Evolutionary conservation across 495 filamentous ascomycete genomes (phyloP), one percentile per base, ranked within the genome.

Genomic region (Aspergillus funiculosus): DNA sequence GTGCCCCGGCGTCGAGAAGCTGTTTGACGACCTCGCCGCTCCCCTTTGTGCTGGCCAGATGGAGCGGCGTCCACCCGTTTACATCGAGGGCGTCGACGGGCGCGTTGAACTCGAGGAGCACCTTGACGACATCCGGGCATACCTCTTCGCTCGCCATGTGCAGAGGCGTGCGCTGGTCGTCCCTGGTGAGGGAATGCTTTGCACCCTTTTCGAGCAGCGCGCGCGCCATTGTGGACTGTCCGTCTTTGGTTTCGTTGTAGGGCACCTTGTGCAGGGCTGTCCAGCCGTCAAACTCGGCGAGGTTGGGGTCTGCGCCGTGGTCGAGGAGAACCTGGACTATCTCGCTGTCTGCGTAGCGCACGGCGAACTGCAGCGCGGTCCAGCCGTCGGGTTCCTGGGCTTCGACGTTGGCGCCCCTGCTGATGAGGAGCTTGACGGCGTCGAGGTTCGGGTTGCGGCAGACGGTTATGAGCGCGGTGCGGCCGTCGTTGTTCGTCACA

Each of bases 361-460:
- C 56, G 6, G 61, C 55, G 2, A 45, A 6, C 26, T 57, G 57
- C 3, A 70, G 18, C 2, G 65, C 44, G 11, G 63, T 68, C 2
- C 36, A 26, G 1, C 52, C 56, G 18, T 32, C 25, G 8, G 43
- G 9, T 2, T 32, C 51, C 13, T 36, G 41, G 2, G 17, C 15
- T 38, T 67, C 45, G 1, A 59, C 22, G n/a, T 63, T 29, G 1
- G 57, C 54, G 0, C 56, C 53, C 4, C 21, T 5, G 11, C 48
- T 13, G 0, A 67, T 21, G 9, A 67, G 53, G 11, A 61, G 3
- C 6, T 59, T 10, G 0, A 52, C 5, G 38, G 59, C 48, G 6
- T 50, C 43, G 4, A 43, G n/a, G n/a, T n/a, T n/a, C n/a, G n/a
- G n/a, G n/a, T n/a, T n/a, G n/a, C n/a, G n/a, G n/a, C n/a, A n/a